A percentile compares a stretch with the other conserved stretches of the same genome.
Conservation (phyloP, 1,284 basidiomycete species). For the Ceratobasidium papillatum region DNA sequence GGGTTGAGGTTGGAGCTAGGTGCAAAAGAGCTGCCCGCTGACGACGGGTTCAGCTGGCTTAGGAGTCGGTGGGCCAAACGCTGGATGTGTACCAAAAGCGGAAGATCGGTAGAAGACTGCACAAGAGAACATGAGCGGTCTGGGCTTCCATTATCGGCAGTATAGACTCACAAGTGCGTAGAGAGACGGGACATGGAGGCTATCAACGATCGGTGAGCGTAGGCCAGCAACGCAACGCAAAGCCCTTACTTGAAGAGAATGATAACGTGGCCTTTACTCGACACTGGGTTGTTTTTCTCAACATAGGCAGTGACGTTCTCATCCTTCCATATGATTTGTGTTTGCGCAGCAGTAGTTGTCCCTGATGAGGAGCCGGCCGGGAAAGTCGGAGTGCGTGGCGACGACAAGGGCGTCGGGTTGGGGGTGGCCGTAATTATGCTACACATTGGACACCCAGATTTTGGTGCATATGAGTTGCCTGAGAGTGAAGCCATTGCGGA, state of each 20-base stretch:
- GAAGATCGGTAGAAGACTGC: conserved; percentile 76
- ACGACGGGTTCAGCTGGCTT: conserved; percentile 56
- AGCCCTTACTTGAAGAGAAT: conserved; percentile 73
- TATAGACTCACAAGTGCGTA: conserved; percentile 67
- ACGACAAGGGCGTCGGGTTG: conserved; percentile 53
- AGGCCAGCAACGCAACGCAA: background rate
- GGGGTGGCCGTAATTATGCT: conserved; percentile 68
- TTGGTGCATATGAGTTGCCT: conserved; percentile 58
- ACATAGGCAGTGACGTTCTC: conserved; percentile 77
- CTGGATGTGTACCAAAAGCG: conserved; percentile 69
- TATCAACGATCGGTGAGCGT: conserved; percentile 48
- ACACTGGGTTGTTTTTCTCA: conserved; percentile 72
- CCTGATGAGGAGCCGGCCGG: conserved; percentile 51
- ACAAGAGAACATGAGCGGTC: conserved; percentile 24
- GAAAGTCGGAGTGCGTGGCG: conserved; percentile 59
- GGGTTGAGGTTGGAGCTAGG: conserved; percentile 51
- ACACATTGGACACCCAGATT: conserved; percentile 76
- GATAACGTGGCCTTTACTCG: conserved; percentile 72
- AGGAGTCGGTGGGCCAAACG: conserved; percentile 67
- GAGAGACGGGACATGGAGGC: conserved; percentile 77
- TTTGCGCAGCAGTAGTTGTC: conserved; percentile 21
- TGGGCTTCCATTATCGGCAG: background rate
- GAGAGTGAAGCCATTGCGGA: conserved; percentile 21
- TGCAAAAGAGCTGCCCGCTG: conserved; percentile 24
- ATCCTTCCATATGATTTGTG: conserved; percentile 68